phyloP scores from a whole-genome alignment of 306 rosid genomes.

The Gleditsia sinensis region DNA sequence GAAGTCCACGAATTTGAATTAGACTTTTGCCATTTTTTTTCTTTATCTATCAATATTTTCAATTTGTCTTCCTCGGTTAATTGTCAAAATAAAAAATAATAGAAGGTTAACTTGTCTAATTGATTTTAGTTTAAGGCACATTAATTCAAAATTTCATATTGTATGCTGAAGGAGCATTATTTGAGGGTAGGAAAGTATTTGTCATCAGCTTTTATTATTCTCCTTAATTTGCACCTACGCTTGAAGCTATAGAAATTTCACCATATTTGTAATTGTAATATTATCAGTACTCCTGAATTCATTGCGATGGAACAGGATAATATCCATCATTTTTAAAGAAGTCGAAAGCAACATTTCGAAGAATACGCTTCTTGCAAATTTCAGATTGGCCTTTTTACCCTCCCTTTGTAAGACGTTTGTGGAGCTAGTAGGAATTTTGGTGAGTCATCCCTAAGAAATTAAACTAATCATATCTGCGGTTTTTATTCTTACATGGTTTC shows the following conservation, averaged over 20 bases:
- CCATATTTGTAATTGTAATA: slow-evolving; percentile 29
- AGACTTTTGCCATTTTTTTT: neutral
- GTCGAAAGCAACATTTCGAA: slow-evolving; percentile 82
- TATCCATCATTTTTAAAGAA: slow-evolving; percentile 82
- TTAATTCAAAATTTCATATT: slow-evolving; percentile 28
- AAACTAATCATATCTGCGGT: slow-evolving; percentile 23
- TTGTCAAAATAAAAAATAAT: slow-evolving; percentile 8
- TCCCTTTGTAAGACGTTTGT: slow-evolving; percentile 79
- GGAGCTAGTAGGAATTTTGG: slow-evolving; percentile 87
- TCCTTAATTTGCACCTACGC: slow-evolving; percentile 26
- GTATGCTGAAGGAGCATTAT: slow-evolving; percentile 4
- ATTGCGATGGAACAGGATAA: slow-evolving; percentile 67
- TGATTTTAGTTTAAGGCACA: slow-evolving; percentile 11
- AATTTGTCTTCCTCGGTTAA: slow-evolving; percentile 14
- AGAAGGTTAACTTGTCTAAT: slow-evolving; percentile 17
- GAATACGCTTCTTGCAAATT: slow-evolving; percentile 76
- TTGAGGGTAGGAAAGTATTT: neutral
- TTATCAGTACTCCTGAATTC: slow-evolving; percentile 39
- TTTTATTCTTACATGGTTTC: slow-evolving; percentile 32
- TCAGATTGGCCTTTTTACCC: slow-evolving; percentile 76
- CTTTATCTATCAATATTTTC: slow-evolving; percentile 12
- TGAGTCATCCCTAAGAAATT: slow-evolving; percentile 48
- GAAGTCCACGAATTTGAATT: slow-evolving; percentile 18
- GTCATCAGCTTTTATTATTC: slow-evolving; percentile 10
- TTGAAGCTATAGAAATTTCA: slow-evolving; percentile 30